Percentiles rank a stretch among this genome's conserved stretches.
Evolutionary conservation across 2,329 filamentous ascomycete species (phyloP).

Genomic region (Claviceps quebecensis): DNA sequence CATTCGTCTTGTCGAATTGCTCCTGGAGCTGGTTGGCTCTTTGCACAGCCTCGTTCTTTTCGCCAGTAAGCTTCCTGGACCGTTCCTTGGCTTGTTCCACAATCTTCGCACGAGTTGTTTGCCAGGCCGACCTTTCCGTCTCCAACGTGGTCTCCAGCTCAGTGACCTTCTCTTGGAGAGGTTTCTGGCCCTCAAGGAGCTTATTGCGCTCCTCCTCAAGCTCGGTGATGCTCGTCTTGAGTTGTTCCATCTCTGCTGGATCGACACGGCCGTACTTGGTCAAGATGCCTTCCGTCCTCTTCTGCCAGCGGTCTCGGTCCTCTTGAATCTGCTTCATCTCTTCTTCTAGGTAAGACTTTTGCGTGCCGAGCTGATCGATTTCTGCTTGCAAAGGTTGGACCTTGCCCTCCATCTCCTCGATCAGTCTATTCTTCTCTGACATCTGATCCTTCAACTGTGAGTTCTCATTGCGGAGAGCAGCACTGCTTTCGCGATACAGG

Average conservation of each 20-base stretch:
- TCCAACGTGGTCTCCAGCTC: conserved; percentile 39
- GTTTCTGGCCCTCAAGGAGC: conserved; percentile 33
- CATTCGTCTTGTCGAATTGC: conserved; percentile 31
- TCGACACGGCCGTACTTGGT: conserved; percentile 94
- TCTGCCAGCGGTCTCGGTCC: conserved; percentile 89
- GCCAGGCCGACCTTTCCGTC: conserved; percentile 40
- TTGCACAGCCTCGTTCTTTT: conserved; percentile 37
- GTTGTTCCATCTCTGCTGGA: conserved; percentile 77
- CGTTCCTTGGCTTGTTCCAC: conserved; percentile 51
- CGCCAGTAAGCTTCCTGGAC: conserved; percentile 37
- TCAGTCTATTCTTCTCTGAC: conserved; percentile 56
- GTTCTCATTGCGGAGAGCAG: conserved; percentile 76
- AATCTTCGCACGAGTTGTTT: conserved; percentile 36
- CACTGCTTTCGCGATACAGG: conserved; percentile 86
- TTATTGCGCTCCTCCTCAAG: conserved; percentile 52
- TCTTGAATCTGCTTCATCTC: conserved; percentile 82
- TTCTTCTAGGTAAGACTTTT: conserved; percentile 67
- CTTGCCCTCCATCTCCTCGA: conserved; percentile 59
- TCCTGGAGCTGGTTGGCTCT: conserved; percentile 39
- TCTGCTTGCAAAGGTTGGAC: conserved; percentile 72
- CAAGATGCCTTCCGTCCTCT: conserved; percentile 87
- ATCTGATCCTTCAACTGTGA: conserved; percentile 65
- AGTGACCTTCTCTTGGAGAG: conserved; percentile 39
- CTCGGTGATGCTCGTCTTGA: conserved; percentile 62
- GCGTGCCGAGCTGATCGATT: conserved; percentile 69